Conservation (phyloP, 495 filamentous ascomycete genomes). For the Penicillium daleae region DNA sequence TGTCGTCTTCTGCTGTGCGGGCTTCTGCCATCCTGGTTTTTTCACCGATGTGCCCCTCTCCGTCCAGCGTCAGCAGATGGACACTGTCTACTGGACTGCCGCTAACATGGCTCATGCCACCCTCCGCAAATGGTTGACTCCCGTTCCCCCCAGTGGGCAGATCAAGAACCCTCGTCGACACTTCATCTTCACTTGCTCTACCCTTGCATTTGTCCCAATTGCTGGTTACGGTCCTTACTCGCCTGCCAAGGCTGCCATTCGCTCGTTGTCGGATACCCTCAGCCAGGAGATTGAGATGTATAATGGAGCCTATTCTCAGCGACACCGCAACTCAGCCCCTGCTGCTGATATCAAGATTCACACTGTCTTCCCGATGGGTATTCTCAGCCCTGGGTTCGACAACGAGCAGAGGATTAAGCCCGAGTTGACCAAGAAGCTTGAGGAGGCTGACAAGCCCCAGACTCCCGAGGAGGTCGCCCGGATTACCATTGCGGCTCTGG, state of each 20-base stretch:
- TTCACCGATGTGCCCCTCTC: conserved; percentile 74
- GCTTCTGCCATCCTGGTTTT: conserved; percentile 72
- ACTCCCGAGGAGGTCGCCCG: conserved; percentile 76
- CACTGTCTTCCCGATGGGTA: conserved; percentile 83
- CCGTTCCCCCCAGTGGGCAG: conserved; percentile 37
- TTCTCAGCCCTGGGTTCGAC: conserved; percentile 73
- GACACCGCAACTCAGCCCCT: conserved; percentile 44
- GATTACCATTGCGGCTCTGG: conserved; percentile 70
- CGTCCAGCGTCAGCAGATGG: conserved; percentile 76
- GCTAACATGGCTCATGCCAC: conserved; percentile 80
- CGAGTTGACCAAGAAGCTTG: conserved; percentile 75
- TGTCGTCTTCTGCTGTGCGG: conserved; percentile 91
- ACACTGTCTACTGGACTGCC: conserved; percentile 89
- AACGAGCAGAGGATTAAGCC: conserved; percentile 83
- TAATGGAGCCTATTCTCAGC: conserved; percentile 60
- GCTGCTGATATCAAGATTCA: conserved; percentile 73
- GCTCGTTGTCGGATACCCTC: conserved; percentile 79
- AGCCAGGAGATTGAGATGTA: conserved; percentile 85
- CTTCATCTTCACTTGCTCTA: conserved; percentile 84
- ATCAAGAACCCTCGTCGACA: conserved; percentile 60
- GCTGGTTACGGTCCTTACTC: conserved; percentile 87
- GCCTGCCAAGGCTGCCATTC: conserved; percentile 83
- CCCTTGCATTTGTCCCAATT: conserved; percentile 73
- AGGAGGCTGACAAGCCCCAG: conserved; percentile 79
- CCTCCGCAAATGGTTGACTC: conserved; percentile 53